Conservation (phyloP, 2,329 filamentous ascomycete genomes). For the Aureobasidium leucospermi region DNA sequence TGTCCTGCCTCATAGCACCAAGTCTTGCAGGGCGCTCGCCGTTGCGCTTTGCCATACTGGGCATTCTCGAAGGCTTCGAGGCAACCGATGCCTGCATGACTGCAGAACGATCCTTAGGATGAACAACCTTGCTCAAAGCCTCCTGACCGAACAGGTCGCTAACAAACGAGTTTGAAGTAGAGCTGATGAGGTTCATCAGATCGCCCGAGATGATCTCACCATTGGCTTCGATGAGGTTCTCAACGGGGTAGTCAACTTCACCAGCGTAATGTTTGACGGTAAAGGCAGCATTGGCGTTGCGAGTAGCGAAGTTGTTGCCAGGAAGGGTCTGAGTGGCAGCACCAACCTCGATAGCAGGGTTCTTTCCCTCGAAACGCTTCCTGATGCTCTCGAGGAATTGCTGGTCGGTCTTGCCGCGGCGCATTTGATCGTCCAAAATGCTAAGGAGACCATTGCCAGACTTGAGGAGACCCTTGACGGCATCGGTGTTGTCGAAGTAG, state of each 20-base stretch:
- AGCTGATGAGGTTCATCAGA: conserved; percentile 85
- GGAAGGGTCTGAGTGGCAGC: conserved; percentile 68
- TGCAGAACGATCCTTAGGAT: conserved; percentile 80
- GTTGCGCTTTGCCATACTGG: conserved; percentile 83
- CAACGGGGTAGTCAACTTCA: conserved; percentile 87
- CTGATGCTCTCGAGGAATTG: conserved; percentile 85
- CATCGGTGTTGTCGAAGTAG: conserved; percentile 97
- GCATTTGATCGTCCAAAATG: conserved; percentile 93
- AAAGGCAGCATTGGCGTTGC: conserved; percentile 73
- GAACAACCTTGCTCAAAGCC: conserved; percentile 83
- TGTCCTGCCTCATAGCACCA: conserved; percentile 34
- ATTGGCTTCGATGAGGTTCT: conserved; percentile 86
- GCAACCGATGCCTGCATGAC: conserved; percentile 95
- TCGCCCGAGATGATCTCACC: conserved; percentile 94
- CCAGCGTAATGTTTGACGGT: conserved; percentile 93
- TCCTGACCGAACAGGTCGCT: conserved; percentile 92
- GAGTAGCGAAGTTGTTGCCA: conserved; percentile 82
- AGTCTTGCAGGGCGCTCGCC: conserved; percentile 47
- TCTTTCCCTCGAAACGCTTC: conserved; percentile 92
- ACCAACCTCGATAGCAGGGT: conserved; percentile 76
- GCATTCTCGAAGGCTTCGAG: conserved; percentile 86
- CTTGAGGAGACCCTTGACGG: conserved; percentile 85
- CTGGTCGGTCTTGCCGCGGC: conserved; percentile 77
- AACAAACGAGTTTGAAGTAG: conserved; percentile 82
- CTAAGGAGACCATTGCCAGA: conserved; percentile 85